Evolutionary conservation across 257 asterid species (phyloP), one percentile per base, ranked within the genome.

Genomic region (Rhazya stricta): DNA sequence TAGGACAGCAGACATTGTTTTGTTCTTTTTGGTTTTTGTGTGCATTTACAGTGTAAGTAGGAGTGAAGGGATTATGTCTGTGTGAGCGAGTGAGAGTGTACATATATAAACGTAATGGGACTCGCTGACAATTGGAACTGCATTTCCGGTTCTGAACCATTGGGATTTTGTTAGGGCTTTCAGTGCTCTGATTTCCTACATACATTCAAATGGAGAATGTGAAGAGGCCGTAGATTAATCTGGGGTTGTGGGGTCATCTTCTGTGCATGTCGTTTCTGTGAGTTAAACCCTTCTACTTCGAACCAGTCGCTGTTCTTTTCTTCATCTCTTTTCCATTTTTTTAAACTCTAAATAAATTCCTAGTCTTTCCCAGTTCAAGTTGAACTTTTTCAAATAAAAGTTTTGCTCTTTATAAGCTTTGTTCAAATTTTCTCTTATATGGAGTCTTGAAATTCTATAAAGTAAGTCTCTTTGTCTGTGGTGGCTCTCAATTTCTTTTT

Each of bases 381-480:
- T 60, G 21, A 74, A 74, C 48, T 54, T 37, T 72, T 48, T 51
- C n/a, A 30, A 74, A 30, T 68, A 76, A 77, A 85, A 86, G 83
- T 74, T 51, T 80, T 51, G 25, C 37, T 69, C 76, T 83, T 82
- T 79, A 60, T 57, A 29, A 30, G 23, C 7, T n/a, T 37, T 46
- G 51, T 77, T 60, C 76, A 77, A 57, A 56, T 39, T 43, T 61
- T 69, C 42, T 9, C 41, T 18, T n/a, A 0, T 30, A 5, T 32
- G 8, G 9, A 43, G 29, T 29, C 70, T 74, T 61, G 77, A 62
- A 62, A 45, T 62, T 34, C 48, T 65, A 34, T 48, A 67, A 51
- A 19, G 73, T 36, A 48, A 34, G 23, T 36, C 21, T 37, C 48
- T 45, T 74, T 62, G 46, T 23, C 68, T 42, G 3, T 16, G 43